A percentile compares a stretch with the other conserved stretches of the same genome.
Evolutionary conservation across 1,284 basidiomycete genomes (phyloP).

Genomic region (Psilocybe mexicana): DNA sequence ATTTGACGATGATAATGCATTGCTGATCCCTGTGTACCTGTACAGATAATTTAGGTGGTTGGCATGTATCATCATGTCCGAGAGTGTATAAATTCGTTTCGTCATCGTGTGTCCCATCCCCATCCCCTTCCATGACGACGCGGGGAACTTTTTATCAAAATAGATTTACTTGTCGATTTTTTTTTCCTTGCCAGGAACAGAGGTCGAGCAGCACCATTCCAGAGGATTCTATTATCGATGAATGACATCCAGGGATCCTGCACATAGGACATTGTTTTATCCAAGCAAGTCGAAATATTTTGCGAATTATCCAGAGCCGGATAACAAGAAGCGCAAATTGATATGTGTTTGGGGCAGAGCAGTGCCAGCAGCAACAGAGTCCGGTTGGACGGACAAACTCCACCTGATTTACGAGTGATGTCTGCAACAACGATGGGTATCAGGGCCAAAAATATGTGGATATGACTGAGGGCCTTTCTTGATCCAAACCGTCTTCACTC

Average conservation of each 20-base stretch:
- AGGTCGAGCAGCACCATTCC: no score
- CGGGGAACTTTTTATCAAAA: not conserved
- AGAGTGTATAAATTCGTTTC: not conserved
- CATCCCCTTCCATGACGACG: not conserved
- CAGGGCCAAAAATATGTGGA: not conserved
- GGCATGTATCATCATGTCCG: not conserved
- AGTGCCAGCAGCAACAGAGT: not conserved
- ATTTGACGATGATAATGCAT: no score
- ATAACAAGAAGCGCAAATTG: not conserved
- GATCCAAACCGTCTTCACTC: not conserved
- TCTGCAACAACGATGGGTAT: not conserved
- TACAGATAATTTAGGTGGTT: not conserved
- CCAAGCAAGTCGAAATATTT: no score
- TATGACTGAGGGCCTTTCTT: not conserved
- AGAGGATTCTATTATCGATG: no score
- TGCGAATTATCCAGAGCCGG: no score
- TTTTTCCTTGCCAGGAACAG: no score
- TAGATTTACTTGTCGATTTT: not conserved
- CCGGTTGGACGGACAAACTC: not conserved
- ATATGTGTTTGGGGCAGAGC: not conserved
- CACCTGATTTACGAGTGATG: not conserved
- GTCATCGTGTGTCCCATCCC: not conserved
- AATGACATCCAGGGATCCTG: no score
- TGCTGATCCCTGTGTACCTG: no score
- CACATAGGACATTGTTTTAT: no score